Evolutionary conservation across 768 basidiomycete species (phyloP).

Genomic region (Russula abietina): DNA sequence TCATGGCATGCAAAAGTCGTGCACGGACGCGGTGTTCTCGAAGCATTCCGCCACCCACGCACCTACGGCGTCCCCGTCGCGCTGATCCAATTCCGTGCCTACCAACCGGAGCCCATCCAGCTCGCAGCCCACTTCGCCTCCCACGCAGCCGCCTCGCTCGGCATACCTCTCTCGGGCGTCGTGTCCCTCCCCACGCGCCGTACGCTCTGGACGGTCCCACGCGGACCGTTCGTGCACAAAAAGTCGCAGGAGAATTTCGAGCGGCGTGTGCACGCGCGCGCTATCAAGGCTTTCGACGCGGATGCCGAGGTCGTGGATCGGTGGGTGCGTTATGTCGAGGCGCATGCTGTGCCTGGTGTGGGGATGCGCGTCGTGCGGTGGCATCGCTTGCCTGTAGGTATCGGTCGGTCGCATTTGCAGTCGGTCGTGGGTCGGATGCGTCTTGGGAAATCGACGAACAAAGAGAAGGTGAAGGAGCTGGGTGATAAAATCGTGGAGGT

Average conservation of each 20-base stretch:
- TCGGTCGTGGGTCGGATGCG: constrained; percentile 33
- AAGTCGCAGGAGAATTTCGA: constrained; percentile 96
- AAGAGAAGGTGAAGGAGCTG: constrained; percentile 34
- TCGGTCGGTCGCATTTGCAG: constrained; percentile 39
- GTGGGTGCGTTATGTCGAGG: constrained; percentile 74
- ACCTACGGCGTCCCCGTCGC: constrained; percentile 75
- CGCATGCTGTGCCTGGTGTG: constrained; percentile 76
- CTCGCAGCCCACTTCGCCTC: constrained; percentile 79
- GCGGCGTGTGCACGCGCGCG: constrained; percentile 72
- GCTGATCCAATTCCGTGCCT: constrained; percentile 74
- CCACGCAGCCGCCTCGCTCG: constrained; percentile 81
- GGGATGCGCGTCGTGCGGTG: constrained; percentile 79
- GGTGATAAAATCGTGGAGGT: constrained; percentile 29
- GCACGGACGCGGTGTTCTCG: constrained; percentile 54
- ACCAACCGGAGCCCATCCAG: constrained; percentile 59
- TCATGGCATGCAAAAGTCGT: constrained; percentile 48
- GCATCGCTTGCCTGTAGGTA: constrained; percentile 56
- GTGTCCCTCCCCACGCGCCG: constrained; percentile 67
- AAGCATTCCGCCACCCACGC: constrained; percentile 50
- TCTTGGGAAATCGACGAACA: constrained; percentile 31
- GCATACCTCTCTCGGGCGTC: constrained; percentile 66
- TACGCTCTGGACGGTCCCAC: constrained; percentile 77
- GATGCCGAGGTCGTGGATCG: constrained; percentile 68
- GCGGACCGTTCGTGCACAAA: constrained; percentile 86
- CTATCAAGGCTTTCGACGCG: constrained; percentile 88